Conservation (phyloP, 768 basidiomycete genomes). For the Leccinum disarticulatum region DNA sequence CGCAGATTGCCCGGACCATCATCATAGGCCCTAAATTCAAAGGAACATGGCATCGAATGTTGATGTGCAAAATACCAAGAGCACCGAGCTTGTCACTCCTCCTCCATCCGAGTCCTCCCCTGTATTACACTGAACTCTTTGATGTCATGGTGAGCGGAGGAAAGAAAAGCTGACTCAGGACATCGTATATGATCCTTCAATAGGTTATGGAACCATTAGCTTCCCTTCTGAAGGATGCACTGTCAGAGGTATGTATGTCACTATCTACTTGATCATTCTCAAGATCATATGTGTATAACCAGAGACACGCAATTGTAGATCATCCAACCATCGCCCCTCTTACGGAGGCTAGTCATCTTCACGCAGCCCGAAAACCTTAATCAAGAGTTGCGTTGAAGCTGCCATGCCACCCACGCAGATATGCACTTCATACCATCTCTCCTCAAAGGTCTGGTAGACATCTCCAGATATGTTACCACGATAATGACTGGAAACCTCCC, state of each 20-base stretch:
- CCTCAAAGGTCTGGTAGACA: not conserved
- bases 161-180: not conserved
- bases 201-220: not conserved
- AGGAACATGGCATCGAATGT: not conserved
- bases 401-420: not conserved
- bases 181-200: not conserved
- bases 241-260: not conserved
- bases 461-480: too few species aligned
- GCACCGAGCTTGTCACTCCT: not conserved
- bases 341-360: not conserved
- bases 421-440: not conserved
- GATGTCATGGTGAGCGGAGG: not conserved
- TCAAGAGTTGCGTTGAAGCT: not conserved
- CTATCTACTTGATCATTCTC: not conserved
- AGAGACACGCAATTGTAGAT: not conserved
- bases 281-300: not conserved
- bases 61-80: not conserved
- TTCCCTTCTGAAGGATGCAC: not conserved
- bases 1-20: not conserved
- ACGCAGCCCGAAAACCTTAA: not conserved
- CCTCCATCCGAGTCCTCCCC: not conserved
- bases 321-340: not conserved
- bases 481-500: too few species aligned
- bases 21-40: not conserved
- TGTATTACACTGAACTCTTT: not conserved